These are phyloP conservation scores for Suillus paluster DNA, from an alignment of 768 basidiomycete species.

Conservation along the genomic window DNA sequence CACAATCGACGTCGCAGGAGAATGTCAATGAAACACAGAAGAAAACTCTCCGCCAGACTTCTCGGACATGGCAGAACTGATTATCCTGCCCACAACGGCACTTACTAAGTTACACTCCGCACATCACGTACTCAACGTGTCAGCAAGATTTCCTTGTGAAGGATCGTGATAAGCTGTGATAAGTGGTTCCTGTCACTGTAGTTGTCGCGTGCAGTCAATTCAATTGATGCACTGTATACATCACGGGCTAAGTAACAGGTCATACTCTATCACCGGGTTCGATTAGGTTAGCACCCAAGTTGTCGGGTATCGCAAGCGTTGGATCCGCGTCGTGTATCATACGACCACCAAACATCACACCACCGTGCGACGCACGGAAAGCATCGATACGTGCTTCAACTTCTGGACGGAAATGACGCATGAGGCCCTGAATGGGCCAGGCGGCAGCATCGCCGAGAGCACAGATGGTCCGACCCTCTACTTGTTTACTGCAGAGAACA, in stretches of 20 bases:
- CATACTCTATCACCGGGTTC: conserved; percentile 43
- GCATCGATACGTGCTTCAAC: conserved; percentile 86
- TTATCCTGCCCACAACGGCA: not conserved
- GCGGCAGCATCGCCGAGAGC: conserved; percentile 97
- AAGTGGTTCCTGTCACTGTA: not conserved
- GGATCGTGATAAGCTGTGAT: too few relatives aligned
- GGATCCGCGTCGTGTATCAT: conserved; percentile 71
- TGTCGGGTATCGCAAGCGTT: conserved; percentile 75
- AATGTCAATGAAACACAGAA: not conserved
- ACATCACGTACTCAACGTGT: not conserved
- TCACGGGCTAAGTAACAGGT: not conserved
- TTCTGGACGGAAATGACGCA: conserved; percentile 96
- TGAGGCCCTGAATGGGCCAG: conserved; percentile 97
- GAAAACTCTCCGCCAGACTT: not conserved
- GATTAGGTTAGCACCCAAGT: conserved; percentile 58
- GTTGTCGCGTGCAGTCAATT: not conserved
- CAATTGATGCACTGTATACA: not conserved
- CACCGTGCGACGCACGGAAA: conserved; percentile 76
- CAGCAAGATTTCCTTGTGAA: not conserved
- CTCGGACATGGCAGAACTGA: not conserved
- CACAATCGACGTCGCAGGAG: not conserved
- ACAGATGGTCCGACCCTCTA: conserved; percentile 96
- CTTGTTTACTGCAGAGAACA: conserved; percentile 73
- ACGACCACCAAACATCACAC: conserved; percentile 87
- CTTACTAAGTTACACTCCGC: not conserved